phyloP scores from a whole-genome alignment of 2,329 filamentous ascomycete genomes.

The Coleophoma eucalyptorum region DNA sequence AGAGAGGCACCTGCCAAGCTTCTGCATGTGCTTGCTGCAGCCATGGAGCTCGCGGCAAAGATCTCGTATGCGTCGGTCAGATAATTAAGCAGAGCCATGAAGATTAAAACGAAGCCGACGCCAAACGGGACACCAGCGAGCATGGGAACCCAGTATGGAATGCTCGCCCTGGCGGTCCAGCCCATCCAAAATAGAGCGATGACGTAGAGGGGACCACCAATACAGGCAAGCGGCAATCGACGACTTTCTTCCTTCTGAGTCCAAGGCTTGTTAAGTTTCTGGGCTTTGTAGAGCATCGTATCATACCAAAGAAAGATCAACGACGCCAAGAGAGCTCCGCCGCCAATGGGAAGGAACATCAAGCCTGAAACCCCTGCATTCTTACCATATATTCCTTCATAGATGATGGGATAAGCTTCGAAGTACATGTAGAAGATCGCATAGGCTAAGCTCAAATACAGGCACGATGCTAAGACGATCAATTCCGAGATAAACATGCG shows the following conservation, averaged over 20 bases:
- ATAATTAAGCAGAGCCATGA: slow-evolving; percentile 59
- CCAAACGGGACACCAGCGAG: slow-evolving; percentile 54
- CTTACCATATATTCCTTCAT: slow-evolving; percentile 55
- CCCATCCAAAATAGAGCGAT: slow-evolving; percentile 56
- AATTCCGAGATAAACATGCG: slow-evolving; percentile 58
- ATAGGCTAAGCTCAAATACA: slow-evolving; percentile 59
- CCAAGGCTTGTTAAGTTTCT: slow-evolving; percentile 40
- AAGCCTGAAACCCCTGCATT: slow-evolving; percentile 53
- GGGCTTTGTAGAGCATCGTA: slow-evolving; percentile 44
- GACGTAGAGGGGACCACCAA: slow-evolving; percentile 36
- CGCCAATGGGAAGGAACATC: slow-evolving; percentile 52
- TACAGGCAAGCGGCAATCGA: slow-evolving; percentile 45
- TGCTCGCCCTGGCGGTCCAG: slow-evolving; percentile 47
- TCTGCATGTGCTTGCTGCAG: slow-evolving; percentile 32
- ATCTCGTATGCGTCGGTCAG: slow-evolving; percentile 52
- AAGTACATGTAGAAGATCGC: slow-evolving; percentile 62
- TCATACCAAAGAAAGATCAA: slow-evolving; percentile 47
- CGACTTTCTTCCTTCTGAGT: slow-evolving; percentile 45
- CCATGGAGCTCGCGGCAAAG: slow-evolving; percentile 53
- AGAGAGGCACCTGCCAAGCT: slow-evolving; percentile 39
- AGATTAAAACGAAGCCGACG: slow-evolving; percentile 47
- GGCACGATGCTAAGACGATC: slow-evolving; percentile 56
- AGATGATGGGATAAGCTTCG: slow-evolving; percentile 63
- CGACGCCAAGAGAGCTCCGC: slow-evolving; percentile 47
- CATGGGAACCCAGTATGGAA: slow-evolving; percentile 53